phyloP scores from a whole-genome alignment of 2,329 filamentous ascomycete genomes.

The Chaetomiaceae sp. region DNA sequence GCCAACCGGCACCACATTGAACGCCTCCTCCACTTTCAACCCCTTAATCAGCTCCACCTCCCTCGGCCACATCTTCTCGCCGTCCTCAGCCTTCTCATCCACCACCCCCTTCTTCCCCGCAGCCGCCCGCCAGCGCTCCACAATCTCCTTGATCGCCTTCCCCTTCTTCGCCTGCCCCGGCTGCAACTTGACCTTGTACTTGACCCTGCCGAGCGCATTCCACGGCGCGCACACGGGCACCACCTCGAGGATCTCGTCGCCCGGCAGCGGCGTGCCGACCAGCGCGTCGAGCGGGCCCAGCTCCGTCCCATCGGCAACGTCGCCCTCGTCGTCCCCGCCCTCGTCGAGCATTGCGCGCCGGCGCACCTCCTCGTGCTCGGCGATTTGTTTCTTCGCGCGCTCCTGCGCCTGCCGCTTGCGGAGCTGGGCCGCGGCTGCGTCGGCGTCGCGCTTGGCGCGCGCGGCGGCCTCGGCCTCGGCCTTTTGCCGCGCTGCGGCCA shows the following conservation, averaged over 20 bases:
- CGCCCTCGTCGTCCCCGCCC: conserved; percentile 53
- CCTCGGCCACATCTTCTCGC: conserved; percentile 73
- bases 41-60: conserved; percentile 80
- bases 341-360: conserved; percentile 52
- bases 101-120: conserved; percentile 45
- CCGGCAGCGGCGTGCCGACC: conserved; percentile 68
- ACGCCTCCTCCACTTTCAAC: conserved; percentile 74
- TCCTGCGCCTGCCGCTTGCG: conserved; percentile 76
- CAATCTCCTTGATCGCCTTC: conserved; percentile 84
- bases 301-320: conserved; percentile 49
- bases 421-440: conserved; percentile 66
- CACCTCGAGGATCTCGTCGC: conserved; percentile 72
- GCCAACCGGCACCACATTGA: conserved; percentile 72
- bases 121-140: conserved; percentile 72
- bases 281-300: conserved; percentile 72
- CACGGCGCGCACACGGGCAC: conserved; percentile 61
- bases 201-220: conserved; percentile 60
- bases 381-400: conserved; percentile 66
- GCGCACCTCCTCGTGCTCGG: conserved; percentile 67
- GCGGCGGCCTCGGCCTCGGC: conserved; percentile 62
- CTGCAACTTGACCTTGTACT: conserved; percentile 94
- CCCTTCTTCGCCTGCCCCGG: conserved; percentile 88
- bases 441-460: conserved; percentile 64
- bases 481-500: conserved; percentile 59
- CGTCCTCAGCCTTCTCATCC: conserved; percentile 55